Evolutionary conservation across 352 stramenopile species (phyloP), one percentile per base, ranked within the genome.

Genomic region (Globisporangium rhizosaccharum): DNA sequence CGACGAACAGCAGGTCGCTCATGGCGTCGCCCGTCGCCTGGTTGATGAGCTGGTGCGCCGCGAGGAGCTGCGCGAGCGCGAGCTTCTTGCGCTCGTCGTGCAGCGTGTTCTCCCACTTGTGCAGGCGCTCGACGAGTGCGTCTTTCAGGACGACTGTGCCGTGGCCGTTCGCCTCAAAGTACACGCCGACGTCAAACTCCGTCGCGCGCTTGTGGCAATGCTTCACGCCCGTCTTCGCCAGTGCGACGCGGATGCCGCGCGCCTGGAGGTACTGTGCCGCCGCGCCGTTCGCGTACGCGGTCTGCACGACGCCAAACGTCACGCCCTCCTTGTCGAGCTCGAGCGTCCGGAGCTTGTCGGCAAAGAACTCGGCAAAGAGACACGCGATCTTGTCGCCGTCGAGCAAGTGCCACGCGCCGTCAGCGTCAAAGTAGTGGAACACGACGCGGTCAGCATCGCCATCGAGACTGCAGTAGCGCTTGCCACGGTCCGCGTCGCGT

Each of bases 141-240:
- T 96, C 81, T 53, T 90, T 96, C 71, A 99, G 96, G 25, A 99
- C 72, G 28, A 99, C 96, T 2, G 97, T 99, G 42, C 97, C 97
- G 76, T 99, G 97, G 51, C 97, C 97, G 77, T 99, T 99, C 36
- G 97, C 90, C 76, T 99, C 97, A 75, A 99, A 99, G 84, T 99
- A 99, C 45, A 99, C 88, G 37, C 97, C 97, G 59, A 99, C 87
- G 75, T 99, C 97, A 70, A 97, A 99, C 57, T 97, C 71, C 44
- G 87, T 73, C 20, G 96, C 92, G 62, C 96, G 95, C 54, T 97
- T 84, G 74, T 99, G 96, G 52, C 98, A 94, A 70, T 97, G 93
- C 79, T 99, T 99, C 52, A 99, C 97, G 50, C 97, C 97, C 7
- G 97, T 99, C 80, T 98, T 98, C 56, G 96, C 92, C 68, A 97